phyloP scores from a whole-genome alignment of 2,329 filamentous ascomycete species.

The Incumbomyces lentus region DNA sequence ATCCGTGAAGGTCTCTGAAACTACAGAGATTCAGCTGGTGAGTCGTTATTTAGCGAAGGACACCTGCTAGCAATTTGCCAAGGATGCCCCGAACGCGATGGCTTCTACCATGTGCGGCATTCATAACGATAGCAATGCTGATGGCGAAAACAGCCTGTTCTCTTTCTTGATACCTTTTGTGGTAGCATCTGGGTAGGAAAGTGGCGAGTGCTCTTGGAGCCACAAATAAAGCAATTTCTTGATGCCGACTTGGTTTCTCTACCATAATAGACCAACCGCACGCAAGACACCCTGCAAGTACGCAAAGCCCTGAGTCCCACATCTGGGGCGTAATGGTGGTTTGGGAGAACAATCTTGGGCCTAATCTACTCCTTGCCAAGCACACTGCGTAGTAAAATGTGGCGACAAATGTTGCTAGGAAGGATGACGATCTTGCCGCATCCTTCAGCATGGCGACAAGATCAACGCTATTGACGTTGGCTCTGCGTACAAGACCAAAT shows the following conservation, averaged over 20 bases:
- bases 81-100: slow-evolving; percentile 16
- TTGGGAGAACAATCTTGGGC: slow-evolving; percentile 55
- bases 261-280: slow-evolving; percentile 76
- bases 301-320: slow-evolving; percentile 54
- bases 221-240: slow-evolving; percentile 72
- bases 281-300: slow-evolving; percentile 59
- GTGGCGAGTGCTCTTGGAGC: slow-evolving; percentile 67
- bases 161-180: slow-evolving; percentile 28
- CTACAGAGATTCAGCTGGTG: too few relatives aligned
- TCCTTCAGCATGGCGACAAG: slow-evolving; percentile 46
- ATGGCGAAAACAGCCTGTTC: slow-evolving; percentile 21
- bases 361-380: slow-evolving; percentile 61
- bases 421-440: slow-evolving; percentile 61
- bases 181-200: slow-evolving; percentile 61
- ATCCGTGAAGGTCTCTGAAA: too few relatives aligned
- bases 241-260: slow-evolving; percentile 53
- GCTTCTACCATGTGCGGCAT: slow-evolving; percentile 7
- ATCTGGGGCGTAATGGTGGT: slow-evolving; percentile 41
- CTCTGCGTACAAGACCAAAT: slow-evolving; percentile 22
- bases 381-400: slow-evolving; percentile 82
- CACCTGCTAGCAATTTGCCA: slow-evolving; percentile 15
- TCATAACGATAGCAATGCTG: slow-evolving; percentile 18
- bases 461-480: slow-evolving; percentile 18
- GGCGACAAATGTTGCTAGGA: slow-evolving; percentile 65
- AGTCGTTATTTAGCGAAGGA: slow-evolving; percentile 15